A percentile compares a stretch with the other conserved stretches of the same genome.
Evolutionary conservation across 2,329 filamentous ascomycete species (phyloP).

Genomic region (Fusarium pseudoanthophilum): DNA sequence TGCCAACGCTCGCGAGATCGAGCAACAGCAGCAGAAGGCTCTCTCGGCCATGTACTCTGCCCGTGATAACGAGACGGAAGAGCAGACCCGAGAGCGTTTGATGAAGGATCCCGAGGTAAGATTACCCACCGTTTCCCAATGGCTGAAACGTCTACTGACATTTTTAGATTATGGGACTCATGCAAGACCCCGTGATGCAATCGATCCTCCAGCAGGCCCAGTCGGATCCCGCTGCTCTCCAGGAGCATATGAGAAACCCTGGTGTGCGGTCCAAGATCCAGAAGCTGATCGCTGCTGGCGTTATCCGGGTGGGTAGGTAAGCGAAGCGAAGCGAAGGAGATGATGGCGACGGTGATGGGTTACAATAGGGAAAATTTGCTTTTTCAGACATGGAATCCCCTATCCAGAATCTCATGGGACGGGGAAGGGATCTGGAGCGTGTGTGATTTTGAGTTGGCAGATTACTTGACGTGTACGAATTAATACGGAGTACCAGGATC

Average conservation of each 20-base stretch:
- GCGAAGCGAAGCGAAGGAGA: slow-evolving; percentile 23
- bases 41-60: slow-evolving; percentile 88
- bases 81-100: slow-evolving; percentile 92
- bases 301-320: slow-evolving; percentile 78
- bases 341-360: slow-evolving; percentile 9
- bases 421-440: slow-evolving; percentile 29
- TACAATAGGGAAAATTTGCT: slow-evolving; percentile 25
- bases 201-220: slow-evolving; percentile 97
- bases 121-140: slow-evolving; percentile 20
- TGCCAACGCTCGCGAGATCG: slow-evolving; percentile 90
- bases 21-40: slow-evolving; percentile 93
- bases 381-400: slow-evolving; percentile 22
- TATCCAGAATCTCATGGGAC: slow-evolving; percentile 24
- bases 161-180: slow-evolving; percentile 81
- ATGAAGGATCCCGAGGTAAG: slow-evolving; percentile 89
- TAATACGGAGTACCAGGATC: slow-evolving; percentile 42
- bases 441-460: slow-evolving; percentile 36
- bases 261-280: slow-evolving; percentile 88
- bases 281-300: slow-evolving; percentile 92
- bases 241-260: slow-evolving; percentile 97
- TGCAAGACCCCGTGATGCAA: slow-evolving; percentile 98
- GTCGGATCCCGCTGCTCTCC: slow-evolving; percentile 87
- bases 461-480: slow-evolving; percentile 44
- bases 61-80: slow-evolving; percentile 93
- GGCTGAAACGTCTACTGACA: slow-evolving; percentile 43